Percentiles rank a stretch among this genome's conserved stretches.
These are phyloP conservation scores for Neoscytalidium dimidiatum DNA, from an alignment of 2,329 filamentous ascomycete species.

Conservation along the genomic window DNA sequence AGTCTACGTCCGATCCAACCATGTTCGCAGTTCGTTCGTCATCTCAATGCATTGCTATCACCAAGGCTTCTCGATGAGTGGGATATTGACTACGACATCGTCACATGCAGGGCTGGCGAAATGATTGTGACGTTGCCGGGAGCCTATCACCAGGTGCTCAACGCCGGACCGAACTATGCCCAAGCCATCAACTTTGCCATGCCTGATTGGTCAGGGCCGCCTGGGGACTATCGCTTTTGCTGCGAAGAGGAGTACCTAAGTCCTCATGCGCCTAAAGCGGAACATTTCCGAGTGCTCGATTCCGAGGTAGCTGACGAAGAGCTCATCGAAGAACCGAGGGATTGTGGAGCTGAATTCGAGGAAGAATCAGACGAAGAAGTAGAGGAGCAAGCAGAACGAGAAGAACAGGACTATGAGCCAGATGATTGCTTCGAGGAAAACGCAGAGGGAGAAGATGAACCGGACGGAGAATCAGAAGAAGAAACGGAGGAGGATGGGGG, in stretches of 20 bases:
- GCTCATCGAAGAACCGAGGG: not conserved
- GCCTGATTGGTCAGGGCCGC: not conserved
- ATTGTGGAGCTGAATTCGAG: not conserved
- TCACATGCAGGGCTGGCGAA: not conserved
- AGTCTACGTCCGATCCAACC: not conserved
- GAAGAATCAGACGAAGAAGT: not conserved
- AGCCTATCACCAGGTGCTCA: not conserved
- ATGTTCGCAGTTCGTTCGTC: not conserved
- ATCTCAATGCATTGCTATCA: not conserved
- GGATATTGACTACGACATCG: not conserved
- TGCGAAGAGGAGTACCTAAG: not conserved
- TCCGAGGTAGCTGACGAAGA: not conserved
- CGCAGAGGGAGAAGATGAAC: not conserved
- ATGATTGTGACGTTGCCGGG: not conserved
- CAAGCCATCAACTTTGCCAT: not conserved
- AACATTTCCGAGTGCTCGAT: not conserved
- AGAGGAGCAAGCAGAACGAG: not conserved
- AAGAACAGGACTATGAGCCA: not conserved
- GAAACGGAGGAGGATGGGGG: not conserved
- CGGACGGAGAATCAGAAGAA: not conserved
- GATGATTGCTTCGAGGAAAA: not conserved
- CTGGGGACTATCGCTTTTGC: not conserved
- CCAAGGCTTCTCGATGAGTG: not conserved
- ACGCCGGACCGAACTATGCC: not conserved
- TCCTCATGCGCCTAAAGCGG: not conserved